Conservation (phyloP, 805 yeast species). For the Hanseniaspora lindneri region DNA sequence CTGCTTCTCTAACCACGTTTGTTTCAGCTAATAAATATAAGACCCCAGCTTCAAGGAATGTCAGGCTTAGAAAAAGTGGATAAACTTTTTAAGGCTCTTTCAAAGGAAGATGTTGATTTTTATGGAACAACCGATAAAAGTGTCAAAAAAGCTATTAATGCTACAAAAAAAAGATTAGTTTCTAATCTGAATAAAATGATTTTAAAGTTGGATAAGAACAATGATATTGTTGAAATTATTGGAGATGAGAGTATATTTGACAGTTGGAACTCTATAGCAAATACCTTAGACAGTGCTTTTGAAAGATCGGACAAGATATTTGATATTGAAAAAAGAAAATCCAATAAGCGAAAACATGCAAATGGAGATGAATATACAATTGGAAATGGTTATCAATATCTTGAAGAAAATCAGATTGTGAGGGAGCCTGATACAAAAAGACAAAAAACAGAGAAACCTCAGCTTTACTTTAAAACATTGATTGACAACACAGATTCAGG, state of each 20-base stretch:
- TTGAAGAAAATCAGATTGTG: conserved; percentile 35
- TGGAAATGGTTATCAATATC: conserved; percentile 31
- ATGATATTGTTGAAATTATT: conserved; percentile 26
- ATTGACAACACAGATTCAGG: conserved; percentile 55
- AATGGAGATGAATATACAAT: conserved; percentile 8
- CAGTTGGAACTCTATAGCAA: conserved; percentile 52
- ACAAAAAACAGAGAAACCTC: conserved; percentile 46
- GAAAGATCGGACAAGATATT: conserved; percentile 66
- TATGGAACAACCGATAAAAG: conserved; percentile 48
- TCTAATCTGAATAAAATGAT: conserved; percentile 38
- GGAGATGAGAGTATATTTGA: conserved; percentile 34
- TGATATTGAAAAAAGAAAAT: conserved; percentile 33
- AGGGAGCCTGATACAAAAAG: conserved; percentile 17
- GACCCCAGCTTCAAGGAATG: background rate
- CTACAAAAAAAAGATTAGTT: conserved; percentile 34
- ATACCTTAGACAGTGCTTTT: conserved; percentile 53
- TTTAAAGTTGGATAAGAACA: conserved; percentile 29
- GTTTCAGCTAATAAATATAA: background rate
- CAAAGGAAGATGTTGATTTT: conserved; percentile 72
- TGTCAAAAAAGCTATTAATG: conserved; percentile 33
- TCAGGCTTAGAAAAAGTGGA: background rate
- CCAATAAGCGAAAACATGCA: conserved; percentile 19
- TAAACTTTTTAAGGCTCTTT: conserved; percentile 34
- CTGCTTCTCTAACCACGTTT: too few relatives aligned
- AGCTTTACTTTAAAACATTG: conserved; percentile 41